Base-by-base conservation (phyloP, 768 basidiomycete species). In the Boletus speciosus region DNA sequence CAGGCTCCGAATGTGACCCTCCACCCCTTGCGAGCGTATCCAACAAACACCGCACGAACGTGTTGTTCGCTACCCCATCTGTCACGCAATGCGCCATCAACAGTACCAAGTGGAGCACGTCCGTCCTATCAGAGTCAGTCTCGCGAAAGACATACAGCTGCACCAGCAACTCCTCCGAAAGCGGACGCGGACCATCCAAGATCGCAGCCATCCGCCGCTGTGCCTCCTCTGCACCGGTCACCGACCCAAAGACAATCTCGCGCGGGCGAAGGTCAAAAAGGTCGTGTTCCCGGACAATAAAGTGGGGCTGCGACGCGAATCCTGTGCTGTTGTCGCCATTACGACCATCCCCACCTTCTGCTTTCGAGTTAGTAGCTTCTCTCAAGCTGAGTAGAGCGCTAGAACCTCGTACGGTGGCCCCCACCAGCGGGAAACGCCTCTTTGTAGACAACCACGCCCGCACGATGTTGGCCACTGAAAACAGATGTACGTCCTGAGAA, bases 361-460 rank as follows among this genome's bases (percentile, higher is more conserved):
- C 4, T 7, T 21, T 5, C 5, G 27, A 4, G 11, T 27, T 11
- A 2, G 41, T 8, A 7, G 56, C 3, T 1, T 6, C 11, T 1
- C 23, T 5, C 8, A 48, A 19, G 11, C 4, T 38, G 37, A 61
- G 42, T 6, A 46, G 23, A 1, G 11, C 34, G 4, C 10, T 21
- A 12, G 25, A 35, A 21, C 68, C 43, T 71, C 68, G n/a, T 8
- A 82, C 58, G 5, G 52, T 66, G 6, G 77, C 73, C 4, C 73
- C 79, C 12, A 80, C 75, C 4, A 85, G 69, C 2, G 83, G 83
- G 55, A 71, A 81, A 34, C 69, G 73, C 27, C 65, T 67, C 63
- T 84, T 84, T 21, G 80, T 63, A 11, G 72, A 61, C 21, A 67
- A 29, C 82, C 82, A 85, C 2, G 78, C 71, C 29, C 67, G 64